Evolutionary conservation across 2,329 filamentous ascomycete species (phyloP), one percentile per base, ranked within the genome.

Genomic region (Fusarium buxicola): DNA sequence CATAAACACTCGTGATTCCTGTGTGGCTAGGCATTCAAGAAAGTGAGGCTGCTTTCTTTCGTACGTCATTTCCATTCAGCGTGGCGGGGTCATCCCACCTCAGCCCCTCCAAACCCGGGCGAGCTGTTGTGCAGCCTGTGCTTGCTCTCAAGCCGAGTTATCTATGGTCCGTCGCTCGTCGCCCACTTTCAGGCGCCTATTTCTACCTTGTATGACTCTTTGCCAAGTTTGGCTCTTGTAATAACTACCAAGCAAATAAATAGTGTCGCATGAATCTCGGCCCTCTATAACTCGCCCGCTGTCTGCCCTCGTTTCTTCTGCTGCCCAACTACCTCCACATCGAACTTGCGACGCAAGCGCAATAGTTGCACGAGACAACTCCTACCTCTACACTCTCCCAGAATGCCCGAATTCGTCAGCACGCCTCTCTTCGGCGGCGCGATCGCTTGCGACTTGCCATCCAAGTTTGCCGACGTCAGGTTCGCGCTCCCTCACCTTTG

Each of bases 401-500:
- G 45, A 52, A 87, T 84, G 82, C 77, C 85, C 65, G 75, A 77
- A 25, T 92, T 84, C 76, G 80, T 79, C 60, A 81, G 73, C 68
- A 87, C 83, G 43, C 80, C 84, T 51, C 86, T 94, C 41, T 94
- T 88, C 73, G 91, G 90, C 73, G 90, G 89, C 73, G 90, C 90
- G 59, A 85, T 93, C 62, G 81, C 84, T 65, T 86, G 83, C 70
- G 89, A 92, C 60, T 79, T 93, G 12, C 91, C 91, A 12, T 75
- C 80, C 47, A 83, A 82, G 63, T 92, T 91, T 75, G 85, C 85
- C 67, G 91, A 94, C 71, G 89, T 92, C 55, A 92, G 89, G 90
- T 92, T 31, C 25, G 49, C 27, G 15, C 24, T 28, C 21, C 8
- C 24, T 48, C 27, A 7, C 21, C 50, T 46, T 59, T 55, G 65